These are phyloP conservation scores for Botrytis pseudocinerea DNA, from an alignment of 2,329 filamentous ascomycete genomes.

Conservation along the genomic window DNA sequence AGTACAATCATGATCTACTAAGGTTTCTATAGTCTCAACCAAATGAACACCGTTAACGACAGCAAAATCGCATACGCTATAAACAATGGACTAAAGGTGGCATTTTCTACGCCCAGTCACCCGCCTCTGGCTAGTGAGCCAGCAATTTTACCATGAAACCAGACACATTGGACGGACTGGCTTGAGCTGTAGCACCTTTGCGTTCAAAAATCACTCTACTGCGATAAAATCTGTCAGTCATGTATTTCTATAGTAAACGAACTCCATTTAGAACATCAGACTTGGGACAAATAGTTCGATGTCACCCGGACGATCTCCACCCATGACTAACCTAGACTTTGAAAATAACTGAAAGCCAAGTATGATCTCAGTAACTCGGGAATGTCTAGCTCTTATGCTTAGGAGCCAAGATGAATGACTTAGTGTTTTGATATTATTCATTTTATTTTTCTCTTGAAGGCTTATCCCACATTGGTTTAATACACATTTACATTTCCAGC, in stretches of 20 bases:
- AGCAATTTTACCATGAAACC: not conserved
- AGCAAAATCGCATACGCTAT: not conserved
- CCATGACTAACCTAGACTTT: not conserved
- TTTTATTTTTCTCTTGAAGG: not conserved
- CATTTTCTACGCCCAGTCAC: not conserved
- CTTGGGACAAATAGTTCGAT: not conserved
- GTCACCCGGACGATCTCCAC: not conserved
- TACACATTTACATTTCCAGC: fast-evolving
- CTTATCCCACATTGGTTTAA: not conserved
- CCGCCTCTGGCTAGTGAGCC: not conserved
- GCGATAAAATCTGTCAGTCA: not conserved
- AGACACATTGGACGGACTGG: not conserved
- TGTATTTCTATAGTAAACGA: not conserved
- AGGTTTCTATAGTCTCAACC: not conserved
- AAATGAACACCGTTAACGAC: not conserved
- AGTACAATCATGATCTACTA: not conserved
- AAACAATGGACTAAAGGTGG: not conserved
- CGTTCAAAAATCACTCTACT: not conserved
- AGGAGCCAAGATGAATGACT: not conserved
- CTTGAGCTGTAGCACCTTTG: not conserved
- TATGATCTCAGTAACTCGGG: not conserved
- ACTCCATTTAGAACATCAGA: not conserved
- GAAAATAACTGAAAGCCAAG: not conserved
- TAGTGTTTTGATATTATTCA: not conserved
- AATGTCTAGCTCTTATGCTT: not conserved